A percentile compares a stretch with the other conserved stretches of the same genome.
phyloP scores from a whole-genome alignment of 163 green algal genomes.

The Chlamydomonas reinhardtii region DNA sequence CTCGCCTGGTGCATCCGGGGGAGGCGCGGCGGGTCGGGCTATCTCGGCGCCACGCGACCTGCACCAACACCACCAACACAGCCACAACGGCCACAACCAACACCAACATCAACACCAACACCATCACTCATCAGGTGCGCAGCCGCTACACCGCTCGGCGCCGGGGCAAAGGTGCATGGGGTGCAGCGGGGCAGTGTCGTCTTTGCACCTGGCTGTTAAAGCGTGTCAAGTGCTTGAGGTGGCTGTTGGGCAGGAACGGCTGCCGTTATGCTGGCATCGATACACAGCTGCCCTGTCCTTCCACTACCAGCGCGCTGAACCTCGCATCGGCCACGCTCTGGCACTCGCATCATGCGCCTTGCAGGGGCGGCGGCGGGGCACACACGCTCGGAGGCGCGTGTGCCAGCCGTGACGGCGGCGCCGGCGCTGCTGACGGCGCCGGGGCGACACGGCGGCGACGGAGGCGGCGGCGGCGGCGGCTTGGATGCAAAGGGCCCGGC shows the following conservation, averaged over 20 bases:
- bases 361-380: too few species aligned
- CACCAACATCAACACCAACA: background rate
- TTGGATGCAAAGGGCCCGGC: background rate
- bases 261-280: too few species aligned
- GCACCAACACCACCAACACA: background rate
- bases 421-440: background rate
- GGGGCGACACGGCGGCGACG: background rate
- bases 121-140: background rate
- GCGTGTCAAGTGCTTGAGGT: too few species aligned
- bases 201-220: too few species aligned
- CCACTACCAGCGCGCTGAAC: too few species aligned
- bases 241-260: too few species aligned
- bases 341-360: too few species aligned
- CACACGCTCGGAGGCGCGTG: background rate
- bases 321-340: too few species aligned
- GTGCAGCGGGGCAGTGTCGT: too few species aligned
- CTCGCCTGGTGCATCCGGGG: background rate
- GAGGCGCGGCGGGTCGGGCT: background rate
- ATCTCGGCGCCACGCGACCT: background rate
- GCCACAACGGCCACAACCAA: background rate
- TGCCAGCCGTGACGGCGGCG: background rate
- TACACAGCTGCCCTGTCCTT: too few species aligned
- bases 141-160: background rate
- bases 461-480: background rate
- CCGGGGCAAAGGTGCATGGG: background rate